These are phyloP conservation scores for Scenedesmus sp. DNA, from an alignment of 163 green algal genomes.

Conservation along the genomic window DNA sequence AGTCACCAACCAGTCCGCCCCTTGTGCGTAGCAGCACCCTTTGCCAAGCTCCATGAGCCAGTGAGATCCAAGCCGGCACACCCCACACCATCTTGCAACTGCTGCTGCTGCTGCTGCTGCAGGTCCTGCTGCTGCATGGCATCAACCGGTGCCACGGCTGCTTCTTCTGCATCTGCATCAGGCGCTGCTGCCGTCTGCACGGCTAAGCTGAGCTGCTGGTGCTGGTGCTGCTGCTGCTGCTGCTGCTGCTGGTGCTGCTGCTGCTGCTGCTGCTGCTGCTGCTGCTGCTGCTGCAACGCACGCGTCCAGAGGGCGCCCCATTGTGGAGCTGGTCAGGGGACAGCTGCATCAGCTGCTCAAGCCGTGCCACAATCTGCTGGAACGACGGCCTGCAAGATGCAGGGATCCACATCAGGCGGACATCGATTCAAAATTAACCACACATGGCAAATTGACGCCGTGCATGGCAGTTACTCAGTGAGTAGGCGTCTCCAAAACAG, in stretches of 20 bases:
- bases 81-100: neutral
- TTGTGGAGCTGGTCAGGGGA: constrained; percentile 14
- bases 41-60: neutral
- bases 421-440: neutral
- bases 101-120: constrained; percentile 26
- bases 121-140: neutral
- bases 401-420: no score
- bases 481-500: no score
- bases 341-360: constrained; percentile 49
- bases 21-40: neutral
- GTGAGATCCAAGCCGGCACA: neutral
- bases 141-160: no score
- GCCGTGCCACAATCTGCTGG: neutral
- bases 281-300: constrained; percentile 2
- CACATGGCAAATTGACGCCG: neutral
- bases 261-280: no score
- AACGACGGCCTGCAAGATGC: constrained; percentile 15
- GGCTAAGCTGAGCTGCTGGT: neutral
- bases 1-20: neutral
- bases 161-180: neutral
- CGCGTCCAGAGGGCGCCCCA: neutral
- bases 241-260: constrained; percentile 13
- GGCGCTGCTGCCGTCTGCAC: neutral
- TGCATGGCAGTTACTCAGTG: neutral
- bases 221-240: no score